Evolutionary conservation across 495 filamentous ascomycete species (phyloP).

Genomic region (Penicillium diatomitis): DNA sequence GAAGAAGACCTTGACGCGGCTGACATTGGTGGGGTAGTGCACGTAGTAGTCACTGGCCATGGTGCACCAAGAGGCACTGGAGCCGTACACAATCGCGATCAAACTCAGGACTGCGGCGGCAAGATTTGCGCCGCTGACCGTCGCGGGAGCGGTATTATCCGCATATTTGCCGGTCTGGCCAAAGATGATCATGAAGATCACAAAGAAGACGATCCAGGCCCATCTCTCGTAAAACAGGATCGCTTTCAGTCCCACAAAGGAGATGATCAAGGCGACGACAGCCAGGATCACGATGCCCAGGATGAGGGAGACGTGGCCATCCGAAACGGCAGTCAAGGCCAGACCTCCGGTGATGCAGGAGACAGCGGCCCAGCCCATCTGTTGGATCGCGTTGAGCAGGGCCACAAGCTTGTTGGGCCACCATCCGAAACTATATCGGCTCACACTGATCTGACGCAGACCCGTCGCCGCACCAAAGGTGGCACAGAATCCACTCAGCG

Average conservation of each 20-base stretch:
- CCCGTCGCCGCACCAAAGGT: conserved; percentile 67
- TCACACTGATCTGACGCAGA: conserved; percentile 75
- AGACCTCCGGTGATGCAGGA: conserved; percentile 31
- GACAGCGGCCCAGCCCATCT: conserved; percentile 28
- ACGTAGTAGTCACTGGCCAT: conserved; percentile 56
- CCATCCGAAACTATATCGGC: conserved; percentile 24
- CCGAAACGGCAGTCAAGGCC: conserved; percentile 25
- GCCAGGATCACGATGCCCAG: conserved; percentile 40
- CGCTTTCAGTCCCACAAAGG: conserved; percentile 48
- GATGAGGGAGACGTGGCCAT: conserved; percentile 25
- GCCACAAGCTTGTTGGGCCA: conserved; percentile 23
- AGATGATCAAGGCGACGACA: conserved; percentile 44
- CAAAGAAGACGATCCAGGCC: conserved; percentile 49
- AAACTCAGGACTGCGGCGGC: conserved; percentile 43
- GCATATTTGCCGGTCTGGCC: conserved; percentile 40
- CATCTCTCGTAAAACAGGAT: conserved; percentile 53
- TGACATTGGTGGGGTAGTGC: conserved; percentile 45
- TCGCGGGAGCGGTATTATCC: conserved; percentile 27
- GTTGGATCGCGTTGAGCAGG: conserved; percentile 21
- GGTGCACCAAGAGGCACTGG: conserved; percentile 49
- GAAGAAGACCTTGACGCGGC: conserved; percentile 45
- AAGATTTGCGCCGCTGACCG: conserved; percentile 29
- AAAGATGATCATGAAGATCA: conserved; percentile 50
- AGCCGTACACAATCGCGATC: conserved; percentile 48
- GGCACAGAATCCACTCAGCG: conserved; percentile 19